A percentile compares a stretch with the other conserved stretches of the same genome.
phyloP scores from a whole-genome alignment of 2,329 filamentous ascomycete genomes.

The Microdochium bolleyi region DNA sequence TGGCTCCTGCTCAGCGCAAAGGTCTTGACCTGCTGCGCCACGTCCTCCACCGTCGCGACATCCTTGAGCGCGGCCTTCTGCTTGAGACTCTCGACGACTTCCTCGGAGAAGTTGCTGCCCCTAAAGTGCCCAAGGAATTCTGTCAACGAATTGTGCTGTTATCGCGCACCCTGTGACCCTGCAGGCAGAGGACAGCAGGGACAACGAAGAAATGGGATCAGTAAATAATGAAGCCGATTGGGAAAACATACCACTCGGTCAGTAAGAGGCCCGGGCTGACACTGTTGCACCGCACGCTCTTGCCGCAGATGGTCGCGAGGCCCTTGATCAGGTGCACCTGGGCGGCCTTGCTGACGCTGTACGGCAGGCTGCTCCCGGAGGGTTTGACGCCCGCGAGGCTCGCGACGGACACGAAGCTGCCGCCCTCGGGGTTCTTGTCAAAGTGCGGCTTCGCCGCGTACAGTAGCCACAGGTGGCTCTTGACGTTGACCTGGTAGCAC shows the following conservation, averaged over 20 bases:
- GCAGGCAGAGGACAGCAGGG: no score
- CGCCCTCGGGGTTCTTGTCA: background rate
- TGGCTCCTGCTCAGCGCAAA: background rate
- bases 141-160: no score
- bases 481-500: background rate
- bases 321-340: background rate
- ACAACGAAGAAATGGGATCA: no score
- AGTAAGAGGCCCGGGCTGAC: background rate
- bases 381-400: background rate
- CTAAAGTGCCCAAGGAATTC: no score
- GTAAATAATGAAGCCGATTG: no score
- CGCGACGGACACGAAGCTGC: background rate
- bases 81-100: background rate
- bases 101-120: background rate
- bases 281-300: background rate
- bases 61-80: background rate
- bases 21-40: background rate
- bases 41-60: background rate
- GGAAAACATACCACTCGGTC: background rate
- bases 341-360: background rate
- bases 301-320: background rate
- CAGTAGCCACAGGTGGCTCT: background rate
- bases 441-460: background rate
- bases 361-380: background rate
- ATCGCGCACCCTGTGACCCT: no score